Percentiles rank a stretch among this genome's conserved stretches.
phyloP scores from a whole-genome alignment of 805 yeast genomes.

The Metschnikowia reukaufii region DNA sequence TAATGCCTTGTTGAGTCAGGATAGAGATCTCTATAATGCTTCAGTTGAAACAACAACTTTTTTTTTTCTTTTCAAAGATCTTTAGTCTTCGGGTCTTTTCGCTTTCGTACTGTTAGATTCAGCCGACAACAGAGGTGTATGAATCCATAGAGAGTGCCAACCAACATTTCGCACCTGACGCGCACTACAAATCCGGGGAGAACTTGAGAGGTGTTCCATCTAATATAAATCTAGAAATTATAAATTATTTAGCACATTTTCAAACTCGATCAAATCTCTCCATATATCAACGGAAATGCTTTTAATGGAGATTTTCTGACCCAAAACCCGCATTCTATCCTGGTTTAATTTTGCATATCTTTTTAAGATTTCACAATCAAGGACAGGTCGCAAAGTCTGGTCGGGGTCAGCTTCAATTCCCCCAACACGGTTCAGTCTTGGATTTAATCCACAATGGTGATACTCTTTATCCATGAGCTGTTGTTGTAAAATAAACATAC shows the following conservation, averaged over 20 bases:
- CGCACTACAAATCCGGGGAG: no score
- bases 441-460: conserved; percentile 79
- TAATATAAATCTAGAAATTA: conserved; percentile 7
- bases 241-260: conserved; percentile 36
- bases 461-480: conserved; percentile 77
- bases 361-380: conserved; percentile 60
- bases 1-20: background rate
- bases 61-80: background rate
- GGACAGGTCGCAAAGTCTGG: conserved; percentile 55
- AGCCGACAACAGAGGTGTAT: no score
- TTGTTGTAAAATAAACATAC: conserved; percentile 83
- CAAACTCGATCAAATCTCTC: conserved; percentile 63
- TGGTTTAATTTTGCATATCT: conserved; percentile 55
- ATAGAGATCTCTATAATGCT: no score
- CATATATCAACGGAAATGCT: conserved; percentile 60
- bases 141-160: background rate
- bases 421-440: conserved; percentile 59
- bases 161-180: background rate
- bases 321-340: conserved; percentile 53
- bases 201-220: no score
- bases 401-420: conserved; percentile 38
- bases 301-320: conserved; percentile 56
- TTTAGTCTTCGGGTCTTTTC: no score
- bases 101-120: no score
- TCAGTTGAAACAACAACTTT: no score